Base-by-base conservation (phyloP, 1,139 yeast genomes). In the Candida sp. region DNA sequence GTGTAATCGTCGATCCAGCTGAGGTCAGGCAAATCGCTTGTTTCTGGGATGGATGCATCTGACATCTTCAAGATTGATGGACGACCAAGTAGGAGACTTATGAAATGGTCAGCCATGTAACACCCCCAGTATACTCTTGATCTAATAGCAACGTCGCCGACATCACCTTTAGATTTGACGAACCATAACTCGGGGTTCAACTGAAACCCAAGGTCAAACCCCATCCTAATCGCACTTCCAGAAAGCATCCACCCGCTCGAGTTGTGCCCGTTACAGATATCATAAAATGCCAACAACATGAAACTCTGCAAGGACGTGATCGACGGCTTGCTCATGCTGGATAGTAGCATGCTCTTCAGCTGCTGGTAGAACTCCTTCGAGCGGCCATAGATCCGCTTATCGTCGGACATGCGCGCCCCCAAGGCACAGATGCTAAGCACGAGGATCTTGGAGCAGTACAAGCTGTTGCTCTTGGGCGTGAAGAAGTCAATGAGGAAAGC, bases 121-220 rank as follows among this genome's bases (percentile, higher is more conserved):
- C 86, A 78, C 1, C 90, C 89, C 90, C 90, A 85, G 61, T 82
- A 85, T 7, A 85, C 81, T 55, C 90, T 68, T 42, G 84, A 77
- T 54, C 87, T 70, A 51, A 85, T 84, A 41, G 79, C 83, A 11
- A 80, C 73, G 60, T 83, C 86, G 35, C 34, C 34, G 7, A 23
- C 35, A 11, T 42, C 45, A 48, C 70, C 73, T 38, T 60, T 61
- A 4, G 67, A 59, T 44, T 61, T 63, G 33, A 77, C 66, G 57
- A 75, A 76, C 87, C 87, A 83, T n/a, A 79, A 82, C 52, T 80
- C 74, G 0, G 89, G 88, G 53, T 84, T 80, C 47, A 84, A 67
- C 61, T 85, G 88, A 60, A 85, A 85, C 1, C 89, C 89, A 57
- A 85, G 68, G 58, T 84, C 88, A 56, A 75, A 81, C 1, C 90